Percentiles rank a stretch among this genome's conserved stretches.
phyloP scores from a whole-genome alignment of 2,329 filamentous ascomycete species.

The Leptographium radiaticola region DNA sequence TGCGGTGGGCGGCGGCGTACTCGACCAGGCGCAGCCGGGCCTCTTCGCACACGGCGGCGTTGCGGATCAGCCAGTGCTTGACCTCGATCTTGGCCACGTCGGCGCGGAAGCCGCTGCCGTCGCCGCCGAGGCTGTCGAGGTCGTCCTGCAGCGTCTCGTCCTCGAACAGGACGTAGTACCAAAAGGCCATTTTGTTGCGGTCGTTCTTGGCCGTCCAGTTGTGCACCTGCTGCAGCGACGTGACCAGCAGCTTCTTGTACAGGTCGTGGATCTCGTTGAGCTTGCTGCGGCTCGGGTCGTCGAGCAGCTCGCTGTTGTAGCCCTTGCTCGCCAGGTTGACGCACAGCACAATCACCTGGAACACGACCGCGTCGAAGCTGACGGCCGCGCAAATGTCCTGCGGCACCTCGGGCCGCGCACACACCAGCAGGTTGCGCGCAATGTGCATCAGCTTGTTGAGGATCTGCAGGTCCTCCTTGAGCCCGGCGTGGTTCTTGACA shows the following conservation, averaged over 20 bases:
- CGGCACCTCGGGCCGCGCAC: conserved; percentile 49
- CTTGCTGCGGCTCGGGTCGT: conserved; percentile 42
- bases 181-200: conserved; percentile 57
- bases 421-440: conserved; percentile 50
- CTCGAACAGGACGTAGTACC: conserved; percentile 53
- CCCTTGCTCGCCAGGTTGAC: conserved; percentile 56
- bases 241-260: conserved; percentile 55
- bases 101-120: conserved; percentile 39
- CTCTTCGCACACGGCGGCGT: conserved; percentile 43
- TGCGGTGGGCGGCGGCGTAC: conserved; percentile 36
- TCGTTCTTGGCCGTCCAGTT: conserved; percentile 60
- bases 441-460: conserved; percentile 57
- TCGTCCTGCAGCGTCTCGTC: conserved; percentile 34
- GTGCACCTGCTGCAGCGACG: conserved; percentile 51
- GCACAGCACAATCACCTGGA: conserved; percentile 51
- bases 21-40: conserved; percentile 41
- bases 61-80: conserved; percentile 48
- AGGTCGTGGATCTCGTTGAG: conserved; percentile 51
- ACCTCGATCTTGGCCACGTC: conserved; percentile 47
- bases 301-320: conserved; percentile 49
- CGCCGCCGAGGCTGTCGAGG: conserved; percentile 36
- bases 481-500: conserved; percentile 44
- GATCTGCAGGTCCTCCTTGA: conserved; percentile 49
- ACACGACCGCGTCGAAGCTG: conserved; percentile 52
- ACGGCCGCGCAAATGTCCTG: conserved; percentile 53